Conservation (phyloP, 495 filamentous ascomycete genomes). For the Aspergillus asperescens region DNA sequence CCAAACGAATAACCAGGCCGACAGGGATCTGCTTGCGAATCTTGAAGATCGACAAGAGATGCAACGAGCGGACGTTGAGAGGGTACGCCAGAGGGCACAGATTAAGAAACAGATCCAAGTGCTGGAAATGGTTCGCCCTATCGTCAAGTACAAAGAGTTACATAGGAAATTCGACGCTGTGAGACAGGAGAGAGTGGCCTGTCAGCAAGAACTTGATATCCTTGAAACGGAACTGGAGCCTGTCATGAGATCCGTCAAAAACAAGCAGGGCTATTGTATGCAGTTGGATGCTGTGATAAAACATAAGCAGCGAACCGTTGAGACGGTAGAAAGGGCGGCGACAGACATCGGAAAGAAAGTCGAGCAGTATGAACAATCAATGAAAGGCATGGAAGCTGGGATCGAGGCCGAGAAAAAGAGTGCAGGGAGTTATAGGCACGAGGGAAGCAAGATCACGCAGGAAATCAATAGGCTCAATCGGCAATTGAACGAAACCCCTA, state of each 20-base stretch:
- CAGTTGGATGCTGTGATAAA: conserved; percentile 45
- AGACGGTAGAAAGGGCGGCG: conserved; percentile 49
- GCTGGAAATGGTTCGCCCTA: conserved; percentile 58
- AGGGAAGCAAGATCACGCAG: conserved; percentile 39
- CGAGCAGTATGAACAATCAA: conserved; percentile 46
- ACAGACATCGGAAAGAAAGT: conserved; percentile 44
- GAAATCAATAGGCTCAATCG: conserved; percentile 42
- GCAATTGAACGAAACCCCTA: conserved; percentile 44
- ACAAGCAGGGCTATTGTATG: conserved; percentile 57
- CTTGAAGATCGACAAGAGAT: conserved; percentile 70
- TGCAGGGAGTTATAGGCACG: conserved; percentile 46
- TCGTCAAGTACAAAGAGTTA: conserved; percentile 55
- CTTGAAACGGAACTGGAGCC: conserved; percentile 62
- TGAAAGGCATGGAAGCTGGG: conserved; percentile 50
- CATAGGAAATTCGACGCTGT: conserved; percentile 29
- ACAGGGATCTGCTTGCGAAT: conserved; percentile 57
- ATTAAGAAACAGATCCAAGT: conserved; percentile 61
- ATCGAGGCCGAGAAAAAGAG: conserved; percentile 54
- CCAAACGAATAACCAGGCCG: conserved; percentile 51
- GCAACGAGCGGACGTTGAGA: conserved; percentile 76
- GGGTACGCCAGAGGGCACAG: conserved; percentile 66
- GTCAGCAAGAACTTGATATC: conserved; percentile 46
- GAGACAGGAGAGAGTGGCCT: conserved; percentile 43
- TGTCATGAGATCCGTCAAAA: conserved; percentile 56
- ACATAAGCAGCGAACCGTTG: conserved; percentile 47